These are phyloP conservation scores for Epicoccum sorghinum DNA, from an alignment of 2,329 filamentous ascomycete species.

Conservation along the genomic window DNA sequence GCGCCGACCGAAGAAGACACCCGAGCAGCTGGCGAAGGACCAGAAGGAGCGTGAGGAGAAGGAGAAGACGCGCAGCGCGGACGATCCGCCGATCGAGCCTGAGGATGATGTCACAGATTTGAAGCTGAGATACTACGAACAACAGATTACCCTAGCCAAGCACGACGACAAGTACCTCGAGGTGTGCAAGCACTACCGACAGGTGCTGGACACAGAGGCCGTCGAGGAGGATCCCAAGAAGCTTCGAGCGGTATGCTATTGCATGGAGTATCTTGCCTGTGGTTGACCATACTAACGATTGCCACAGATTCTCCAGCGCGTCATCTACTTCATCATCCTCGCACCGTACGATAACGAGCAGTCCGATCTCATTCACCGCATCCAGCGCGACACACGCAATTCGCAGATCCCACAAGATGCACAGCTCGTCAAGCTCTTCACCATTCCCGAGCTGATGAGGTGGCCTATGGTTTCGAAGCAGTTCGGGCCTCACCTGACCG, in stretches of 20 bases:
- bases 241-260: constrained; percentile 75
- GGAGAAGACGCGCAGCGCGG: constrained; percentile 78
- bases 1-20: constrained; percentile 87
- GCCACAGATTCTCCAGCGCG: constrained; percentile 80
- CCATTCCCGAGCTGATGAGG: constrained; percentile 94
- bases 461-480: constrained; percentile 92
- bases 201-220: constrained; percentile 93
- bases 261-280: background rate
- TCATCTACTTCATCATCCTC: constrained; percentile 97
- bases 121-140: constrained; percentile 95
- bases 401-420: constrained; percentile 78
- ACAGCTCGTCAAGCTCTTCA: constrained; percentile 91
- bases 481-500: constrained; percentile 86
- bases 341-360: constrained; percentile 98
- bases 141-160: constrained; percentile 94
- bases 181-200: constrained; percentile 96
- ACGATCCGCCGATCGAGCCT: constrained; percentile 75
- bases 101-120: constrained; percentile 93
- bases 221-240: constrained; percentile 89
- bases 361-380: constrained; percentile 92
- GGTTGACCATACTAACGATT: constrained; percentile 5
- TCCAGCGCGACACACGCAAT: constrained; percentile 84
- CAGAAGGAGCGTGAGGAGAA: constrained; percentile 84
- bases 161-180: constrained; percentile 98
- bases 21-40: constrained; percentile 89